These are phyloP conservation scores for Coemansia sp. DNA, from an alignment of 192 early-diverging fungal genomes.

Conservation along the genomic window DNA sequence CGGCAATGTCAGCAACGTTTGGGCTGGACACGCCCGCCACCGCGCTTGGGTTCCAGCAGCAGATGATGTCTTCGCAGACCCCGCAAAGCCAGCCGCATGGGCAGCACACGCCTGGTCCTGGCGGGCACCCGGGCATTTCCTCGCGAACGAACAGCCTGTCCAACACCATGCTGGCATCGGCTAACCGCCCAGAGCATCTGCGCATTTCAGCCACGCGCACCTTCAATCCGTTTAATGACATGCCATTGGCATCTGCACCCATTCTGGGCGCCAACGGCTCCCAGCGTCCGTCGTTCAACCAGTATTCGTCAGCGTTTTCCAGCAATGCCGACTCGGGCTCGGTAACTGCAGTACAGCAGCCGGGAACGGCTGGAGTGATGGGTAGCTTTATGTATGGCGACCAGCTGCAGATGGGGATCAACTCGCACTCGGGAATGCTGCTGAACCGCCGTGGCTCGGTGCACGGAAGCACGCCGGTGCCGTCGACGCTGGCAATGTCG, in stretches of 20 bases:
- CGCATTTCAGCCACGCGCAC: conserved; percentile 41
- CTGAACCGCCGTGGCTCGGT: conserved; percentile 47
- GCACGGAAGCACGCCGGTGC: conserved; percentile 38
- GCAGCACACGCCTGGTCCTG: conserved; percentile 7
- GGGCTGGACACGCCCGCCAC: conserved; percentile 40
- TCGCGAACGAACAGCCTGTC: conserved; percentile 38
- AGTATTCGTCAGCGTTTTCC: conserved; percentile 41
- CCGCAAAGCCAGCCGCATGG: conserved; percentile 6
- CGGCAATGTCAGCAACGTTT: conserved; percentile 39
- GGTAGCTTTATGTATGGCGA: conserved; percentile 39
- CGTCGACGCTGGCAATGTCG: conserved; percentile 28
- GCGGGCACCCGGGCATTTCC: conserved; percentile 4
- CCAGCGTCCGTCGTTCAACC: conserved; percentile 25
- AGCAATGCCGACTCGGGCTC: conserved; percentile 20
- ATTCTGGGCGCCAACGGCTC: conserved; percentile 35
- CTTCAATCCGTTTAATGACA: conserved; percentile 52
- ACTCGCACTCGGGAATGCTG: conserved; percentile 20
- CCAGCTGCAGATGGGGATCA: conserved; percentile 5
- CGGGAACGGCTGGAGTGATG: conserved; percentile 39
- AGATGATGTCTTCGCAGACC: conserved; percentile 7
- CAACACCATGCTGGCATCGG: conserved; percentile 38
- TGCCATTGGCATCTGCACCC: conserved; percentile 48
- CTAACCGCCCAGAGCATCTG: conserved; percentile 44
- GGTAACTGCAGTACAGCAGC: conserved; percentile 17
- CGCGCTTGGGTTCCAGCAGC: conserved; percentile 21